Conservation (phyloP, 1,284 basidiomycete genomes). For the Ustilago bromivora region DNA sequence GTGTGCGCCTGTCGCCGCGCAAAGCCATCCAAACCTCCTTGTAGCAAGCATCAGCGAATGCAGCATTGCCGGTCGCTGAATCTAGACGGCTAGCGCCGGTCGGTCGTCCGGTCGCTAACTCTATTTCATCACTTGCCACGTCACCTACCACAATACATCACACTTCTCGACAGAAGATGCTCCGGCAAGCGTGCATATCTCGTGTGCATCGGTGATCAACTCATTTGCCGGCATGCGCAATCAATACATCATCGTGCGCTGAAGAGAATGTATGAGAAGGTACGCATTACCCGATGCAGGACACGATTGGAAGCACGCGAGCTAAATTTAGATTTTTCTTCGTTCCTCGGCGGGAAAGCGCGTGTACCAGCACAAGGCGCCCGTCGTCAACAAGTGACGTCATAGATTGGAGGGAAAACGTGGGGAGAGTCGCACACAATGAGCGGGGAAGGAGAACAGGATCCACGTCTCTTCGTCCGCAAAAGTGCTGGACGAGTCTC, state of each 20-base stretch:
- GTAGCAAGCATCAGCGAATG: not conserved
- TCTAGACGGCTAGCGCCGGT: too few relatives aligned
- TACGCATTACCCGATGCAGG: not conserved
- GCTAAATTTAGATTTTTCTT: not conserved
- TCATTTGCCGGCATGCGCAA: not conserved
- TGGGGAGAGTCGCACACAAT: not conserved
- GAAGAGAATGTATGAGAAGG: not conserved
- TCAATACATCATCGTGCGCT: not conserved
- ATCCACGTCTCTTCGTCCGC: slow-evolving; percentile 4
- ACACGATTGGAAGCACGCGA: not conserved
- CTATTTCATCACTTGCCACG: not conserved
- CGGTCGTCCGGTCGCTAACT: too few relatives aligned
- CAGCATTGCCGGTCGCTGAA: not conserved
- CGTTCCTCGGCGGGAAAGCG: not conserved
- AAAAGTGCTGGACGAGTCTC: not conserved
- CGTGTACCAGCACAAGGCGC: not conserved
- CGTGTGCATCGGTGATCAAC: not conserved
- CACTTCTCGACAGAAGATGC: not conserved
- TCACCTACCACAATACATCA: not conserved
- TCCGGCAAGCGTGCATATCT: not conserved
- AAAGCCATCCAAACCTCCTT: not conserved
- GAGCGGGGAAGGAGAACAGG: not conserved
- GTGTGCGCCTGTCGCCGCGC: not conserved
- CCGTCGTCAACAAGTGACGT: slow-evolving; percentile 8
- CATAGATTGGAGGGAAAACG: slow-evolving; percentile 21